Base-by-base conservation (phyloP, 192 early-diverging fungal genomes). In the Backusella psychrophila region DNA sequence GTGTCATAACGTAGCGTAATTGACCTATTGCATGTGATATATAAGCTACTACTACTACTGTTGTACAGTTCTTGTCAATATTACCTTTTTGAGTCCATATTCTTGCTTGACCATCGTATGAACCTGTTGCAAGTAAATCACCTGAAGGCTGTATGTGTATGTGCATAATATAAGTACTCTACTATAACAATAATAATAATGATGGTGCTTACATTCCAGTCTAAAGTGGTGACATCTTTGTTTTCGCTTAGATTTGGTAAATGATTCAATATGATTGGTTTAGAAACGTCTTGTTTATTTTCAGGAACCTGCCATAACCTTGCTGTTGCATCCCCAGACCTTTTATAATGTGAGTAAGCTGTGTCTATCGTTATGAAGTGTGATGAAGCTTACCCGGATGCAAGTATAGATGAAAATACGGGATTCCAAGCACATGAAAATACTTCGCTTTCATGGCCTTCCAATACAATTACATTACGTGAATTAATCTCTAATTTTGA, bases 341-440 rank as follows among this genome's bases (percentile, higher is more conserved):
- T 90, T 49, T 75, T 53, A 21, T 44, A 44, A 15, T 44, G 42
- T 31, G 8, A 17, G 21, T 23, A 70, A 33, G 21, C 34, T n/a
- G 7, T 39, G 41, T 38, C 33, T 33, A 41, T 39, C 34, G 21
- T 5, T 21, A 42, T 1, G 14, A 19, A 33, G 3, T 33, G 33
- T 38, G 17, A n/a, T 38, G 33, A 69, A 8, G 14, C 42, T 44
- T 86, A 93, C 91, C 94, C 94, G 53, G 93, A 88, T n/a, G 96
- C 96, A 23, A 98, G 74, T 29, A 94, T 71, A 15, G 75, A 79
- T 29, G 91, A 74, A n/a, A 85, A 66, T 0, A 76, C 71, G 7
- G 94, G 92, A 77, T 93, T 95, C 96, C 96, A 98, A 23, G 90
- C 83, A 75, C 93, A 94, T 31, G 88, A 85, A 77, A 89, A 94